A percentile compares a stretch with the other conserved stretches of the same genome.
Evolutionary conservation across 768 basidiomycete genomes (phyloP).

Genomic region (Collybia sp.): DNA sequence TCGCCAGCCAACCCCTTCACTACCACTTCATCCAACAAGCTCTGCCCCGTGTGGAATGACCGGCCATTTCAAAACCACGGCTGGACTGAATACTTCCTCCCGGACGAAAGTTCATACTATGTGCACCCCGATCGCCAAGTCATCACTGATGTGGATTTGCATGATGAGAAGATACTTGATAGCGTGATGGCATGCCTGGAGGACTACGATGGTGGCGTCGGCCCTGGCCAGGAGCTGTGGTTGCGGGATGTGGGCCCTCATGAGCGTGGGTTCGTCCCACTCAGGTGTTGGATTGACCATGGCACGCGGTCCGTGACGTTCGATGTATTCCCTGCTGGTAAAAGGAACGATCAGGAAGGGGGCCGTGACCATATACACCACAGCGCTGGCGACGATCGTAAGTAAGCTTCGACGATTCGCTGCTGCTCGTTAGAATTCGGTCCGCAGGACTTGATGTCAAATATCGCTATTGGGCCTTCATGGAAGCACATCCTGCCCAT

Average conservation of each 20-base stretch:
- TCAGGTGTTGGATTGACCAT: constrained; percentile 66
- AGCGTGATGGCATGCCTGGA: constrained; percentile 44
- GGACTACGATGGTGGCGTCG: constrained; percentile 22
- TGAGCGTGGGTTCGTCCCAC: constrained; percentile 27
- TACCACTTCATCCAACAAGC: too few species aligned
- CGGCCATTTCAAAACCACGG: constrained; percentile 25
- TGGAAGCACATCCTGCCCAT: constrained; percentile 32
- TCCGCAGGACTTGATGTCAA: constrained; percentile 64
- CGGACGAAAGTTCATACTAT: constrained; percentile 69
- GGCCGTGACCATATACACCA: constrained; percentile 3
- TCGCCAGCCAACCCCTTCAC: too few species aligned
- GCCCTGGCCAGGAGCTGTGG: constrained; percentile 53
- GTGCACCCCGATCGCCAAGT: constrained; percentile 55
- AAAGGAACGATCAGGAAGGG: constrained; percentile 16
- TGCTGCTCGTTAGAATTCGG: neutral
- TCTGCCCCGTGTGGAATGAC: too few species aligned
- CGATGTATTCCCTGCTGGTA: constrained; percentile 23
- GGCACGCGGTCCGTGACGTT: constrained; percentile 43
- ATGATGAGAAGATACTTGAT: constrained; percentile 44
- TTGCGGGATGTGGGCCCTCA: constrained; percentile 35
- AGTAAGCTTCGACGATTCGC: constrained; percentile 15
- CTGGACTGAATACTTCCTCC: constrained; percentile 75
- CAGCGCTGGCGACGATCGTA: constrained; percentile 36
- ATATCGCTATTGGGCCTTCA: constrained; percentile 76
- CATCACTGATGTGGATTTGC: constrained; percentile 70